These are phyloP conservation scores for Mariannaea elegans DNA, from an alignment of 2,329 filamentous ascomycete species.

Conservation along the genomic window DNA sequence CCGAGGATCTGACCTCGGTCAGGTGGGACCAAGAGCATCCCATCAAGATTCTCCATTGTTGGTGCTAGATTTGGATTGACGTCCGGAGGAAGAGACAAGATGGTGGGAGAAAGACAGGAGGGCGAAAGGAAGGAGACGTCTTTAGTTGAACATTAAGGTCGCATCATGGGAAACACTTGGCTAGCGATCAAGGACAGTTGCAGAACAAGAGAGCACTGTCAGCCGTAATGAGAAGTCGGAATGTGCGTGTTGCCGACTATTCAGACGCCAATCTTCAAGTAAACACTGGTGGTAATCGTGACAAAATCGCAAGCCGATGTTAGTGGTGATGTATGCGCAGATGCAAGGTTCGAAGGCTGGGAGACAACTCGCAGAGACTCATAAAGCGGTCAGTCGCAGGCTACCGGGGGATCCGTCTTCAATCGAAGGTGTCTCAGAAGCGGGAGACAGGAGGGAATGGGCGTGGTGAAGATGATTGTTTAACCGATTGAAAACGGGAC, in stretches of 20 bases:
- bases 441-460: slow-evolving; percentile 19
- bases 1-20: slow-evolving; percentile 61
- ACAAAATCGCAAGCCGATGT: not conserved
- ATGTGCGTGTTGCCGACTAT: not conserved
- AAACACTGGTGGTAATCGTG: not conserved
- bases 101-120: slow-evolving; percentile 1
- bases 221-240: not conserved
- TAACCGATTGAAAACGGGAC: slow-evolving; percentile 39
- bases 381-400: slow-evolving; percentile 10
- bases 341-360: slow-evolving; percentile 1
- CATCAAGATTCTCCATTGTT: slow-evolving; percentile 54
- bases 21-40: slow-evolving; percentile 59
- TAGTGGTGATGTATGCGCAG: not conserved
- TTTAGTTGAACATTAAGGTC: slow-evolving; percentile 29
- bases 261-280: not conserved
- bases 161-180: slow-evolving; percentile 35
- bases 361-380: not conserved
- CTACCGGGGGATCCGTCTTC: slow-evolving; percentile 5
- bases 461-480: slow-evolving; percentile 31
- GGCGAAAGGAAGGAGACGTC: not conserved
- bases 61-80: slow-evolving; percentile 1
- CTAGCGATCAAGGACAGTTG: slow-evolving; percentile 1
- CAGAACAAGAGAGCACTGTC: not conserved
- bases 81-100: not conserved
- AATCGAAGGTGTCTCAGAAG: slow-evolving; percentile 21